These are phyloP conservation scores for Suillus spraguei DNA, from an alignment of 768 basidiomycete genomes.

Conservation along the genomic window DNA sequence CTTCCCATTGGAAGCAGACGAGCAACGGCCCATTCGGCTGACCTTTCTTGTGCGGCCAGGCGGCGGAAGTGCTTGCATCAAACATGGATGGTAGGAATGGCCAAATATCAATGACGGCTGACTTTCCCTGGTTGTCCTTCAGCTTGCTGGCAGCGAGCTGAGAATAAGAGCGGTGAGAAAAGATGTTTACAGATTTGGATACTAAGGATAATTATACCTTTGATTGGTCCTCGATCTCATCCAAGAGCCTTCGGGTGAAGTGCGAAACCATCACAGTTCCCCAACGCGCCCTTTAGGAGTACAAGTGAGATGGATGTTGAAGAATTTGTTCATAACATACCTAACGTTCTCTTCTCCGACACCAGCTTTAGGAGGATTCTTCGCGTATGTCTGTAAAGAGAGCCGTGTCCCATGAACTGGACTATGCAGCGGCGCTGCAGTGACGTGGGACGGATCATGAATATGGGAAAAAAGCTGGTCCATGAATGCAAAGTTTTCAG, in stretches of 20 bases:
- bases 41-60: slow-evolving; percentile 19
- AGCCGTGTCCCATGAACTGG: not conserved
- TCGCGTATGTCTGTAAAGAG: not conserved
- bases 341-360: slow-evolving; percentile 4
- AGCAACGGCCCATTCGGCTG: slow-evolving; percentile 19
- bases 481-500: slow-evolving; percentile 7
- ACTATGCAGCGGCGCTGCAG: not conserved
- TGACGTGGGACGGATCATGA: not conserved
- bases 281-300: slow-evolving; percentile 10
- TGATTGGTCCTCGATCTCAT: slow-evolving; percentile 4
- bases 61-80: slow-evolving; percentile 11
- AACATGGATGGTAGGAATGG: slow-evolving; percentile 21
- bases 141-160: slow-evolving; percentile 12
- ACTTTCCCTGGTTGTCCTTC: slow-evolving; percentile 3
- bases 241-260: slow-evolving; percentile 17
- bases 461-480: slow-evolving; percentile 2
- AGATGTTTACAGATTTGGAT: not conserved
- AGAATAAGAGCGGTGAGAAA: not conserved
- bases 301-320: not conserved
- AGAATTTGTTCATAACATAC: not conserved
- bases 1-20: slow-evolving; percentile 20
- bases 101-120: slow-evolving; percentile 16
- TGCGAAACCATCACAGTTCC: slow-evolving; percentile 21
- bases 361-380: not conserved
- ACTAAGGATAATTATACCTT: not conserved